Base-by-base conservation (phyloP, 305 asterid species). In the Fraxinus platypoda region DNA sequence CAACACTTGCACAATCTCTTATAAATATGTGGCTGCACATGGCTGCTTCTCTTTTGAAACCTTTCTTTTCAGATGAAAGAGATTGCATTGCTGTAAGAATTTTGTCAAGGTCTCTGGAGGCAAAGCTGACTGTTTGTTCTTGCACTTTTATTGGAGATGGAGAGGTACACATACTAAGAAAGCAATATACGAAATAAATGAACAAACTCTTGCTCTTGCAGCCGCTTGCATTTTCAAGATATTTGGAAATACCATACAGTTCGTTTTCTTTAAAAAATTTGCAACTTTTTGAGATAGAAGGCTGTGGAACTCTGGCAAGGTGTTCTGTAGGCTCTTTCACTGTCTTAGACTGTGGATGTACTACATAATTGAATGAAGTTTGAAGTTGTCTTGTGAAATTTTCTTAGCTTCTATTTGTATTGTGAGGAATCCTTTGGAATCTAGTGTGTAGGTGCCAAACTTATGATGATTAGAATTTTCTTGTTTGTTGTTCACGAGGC, bases 121-220 rank as follows among this genome's bases (percentile, higher is more conserved):
- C 95, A 77, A 95, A 93, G 91, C 89, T 94, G 89, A 89, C 85
- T 59, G 95, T 93, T 85, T 95, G 99, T 84, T 89, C 88, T 75
- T 95, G 98, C 88, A 80, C 83, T 80, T 71, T 75, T 82, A 43
- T 86, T 79, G 87, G 81, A 80, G 88, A 86, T 72, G 89, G 83
- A 82, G 91, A 85, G 97, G 98, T 95, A 80, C 52, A 84, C 76
- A 49, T 80, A 78, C 74, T 78, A 66, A 80, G 62, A 25, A 62
- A 72, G 31, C 49, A 82, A 79, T 79, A 70, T 54, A 68, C 64
- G 62, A 31, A 78, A 41, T 41, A 41, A 74, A 21, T 26, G 59
- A 17, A 62, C 11, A 71, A 57, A 33, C 34, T 85, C 78, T 80
- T 64, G 74, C 79, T 80, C 81, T 84, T 73, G 52, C 78, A 66